Percentiles rank a stretch among this genome's conserved stretches.
These are phyloP conservation scores for Abrus precatorius DNA, from an alignment of 306 rosid species.

Conservation along the genomic window DNA sequence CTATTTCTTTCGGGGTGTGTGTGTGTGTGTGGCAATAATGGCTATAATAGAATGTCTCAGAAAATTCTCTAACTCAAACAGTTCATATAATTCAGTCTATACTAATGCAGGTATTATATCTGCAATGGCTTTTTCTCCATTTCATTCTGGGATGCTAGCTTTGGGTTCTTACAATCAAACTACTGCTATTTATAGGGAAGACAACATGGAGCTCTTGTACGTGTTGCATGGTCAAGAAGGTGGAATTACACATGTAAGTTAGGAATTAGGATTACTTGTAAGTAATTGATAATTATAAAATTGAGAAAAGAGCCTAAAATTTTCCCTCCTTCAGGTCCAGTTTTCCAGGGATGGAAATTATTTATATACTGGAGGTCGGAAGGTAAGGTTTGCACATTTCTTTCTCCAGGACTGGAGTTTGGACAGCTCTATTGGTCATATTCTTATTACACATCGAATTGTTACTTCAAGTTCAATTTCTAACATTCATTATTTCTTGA, in stretches of 20 bases:
- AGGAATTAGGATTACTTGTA: constrained; percentile 54
- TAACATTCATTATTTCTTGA: constrained; percentile 50
- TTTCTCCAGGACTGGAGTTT: constrained; percentile 30
- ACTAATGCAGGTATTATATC: constrained; percentile 81
- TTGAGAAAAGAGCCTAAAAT: constrained; percentile 34
- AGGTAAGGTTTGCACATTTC: constrained; percentile 59
- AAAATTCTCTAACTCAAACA: constrained; percentile 14
- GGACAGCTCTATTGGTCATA: constrained; percentile 8
- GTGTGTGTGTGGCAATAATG: background rate
- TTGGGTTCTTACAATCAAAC: constrained; percentile 92
- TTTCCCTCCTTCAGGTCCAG: constrained; percentile 74
- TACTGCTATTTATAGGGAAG: constrained; percentile 87
- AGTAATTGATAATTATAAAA: constrained; percentile 38
- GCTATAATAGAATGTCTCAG: constrained; percentile 12
- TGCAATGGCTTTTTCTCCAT: constrained; percentile 90
- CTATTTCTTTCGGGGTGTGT: background rate
- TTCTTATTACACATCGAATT: constrained; percentile 4
- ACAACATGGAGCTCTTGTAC: constrained; percentile 87
- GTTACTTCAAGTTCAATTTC: constrained; percentile 37
- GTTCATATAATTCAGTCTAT: constrained; percentile 34
- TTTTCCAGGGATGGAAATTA: constrained; percentile 96
- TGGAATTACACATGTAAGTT: constrained; percentile 95
- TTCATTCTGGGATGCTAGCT: constrained; percentile 87
- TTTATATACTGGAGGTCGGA: constrained; percentile 90
- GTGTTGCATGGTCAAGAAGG: constrained; percentile 99